Conservation (phyloP, 139 green algal genomes). For the Pleodorina starrii region DNA sequence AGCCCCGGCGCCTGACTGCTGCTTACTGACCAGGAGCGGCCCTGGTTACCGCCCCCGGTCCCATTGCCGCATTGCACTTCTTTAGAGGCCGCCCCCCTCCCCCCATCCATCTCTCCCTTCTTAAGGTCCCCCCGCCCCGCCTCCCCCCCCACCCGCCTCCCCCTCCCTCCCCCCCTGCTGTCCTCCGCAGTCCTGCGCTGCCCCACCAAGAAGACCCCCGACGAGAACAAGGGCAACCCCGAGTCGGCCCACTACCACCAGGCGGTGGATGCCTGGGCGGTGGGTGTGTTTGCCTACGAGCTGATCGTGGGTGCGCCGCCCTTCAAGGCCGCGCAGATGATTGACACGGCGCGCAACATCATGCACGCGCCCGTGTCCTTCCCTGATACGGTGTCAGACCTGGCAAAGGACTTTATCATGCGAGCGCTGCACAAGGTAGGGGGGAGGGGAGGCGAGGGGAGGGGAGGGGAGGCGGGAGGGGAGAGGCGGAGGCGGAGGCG, state of each 20-base stretch:
- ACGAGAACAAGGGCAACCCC: constrained; percentile 71
- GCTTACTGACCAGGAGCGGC: too few relatives aligned
- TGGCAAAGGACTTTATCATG: constrained; percentile 62
- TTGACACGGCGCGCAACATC: constrained; percentile 64
- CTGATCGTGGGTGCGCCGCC: constrained; percentile 87
- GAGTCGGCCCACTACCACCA: constrained; percentile 54
- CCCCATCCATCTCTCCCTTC: too few relatives aligned
- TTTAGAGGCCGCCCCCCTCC: too few relatives aligned
- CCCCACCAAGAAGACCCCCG: constrained; percentile 74
- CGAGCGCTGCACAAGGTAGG: constrained; percentile 59
- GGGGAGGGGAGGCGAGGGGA: background rate
- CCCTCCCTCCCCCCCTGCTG: background rate
- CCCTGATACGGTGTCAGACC: constrained; percentile 57
- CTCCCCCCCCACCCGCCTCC: too few relatives aligned
- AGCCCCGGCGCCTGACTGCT: too few relatives aligned
- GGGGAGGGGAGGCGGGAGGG: background rate
- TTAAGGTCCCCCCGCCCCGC: too few relatives aligned
- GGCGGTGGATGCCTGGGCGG: constrained; percentile 66
- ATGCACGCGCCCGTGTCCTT: constrained; percentile 57
- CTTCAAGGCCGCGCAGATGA: constrained; percentile 79
- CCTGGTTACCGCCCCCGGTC: too few relatives aligned
- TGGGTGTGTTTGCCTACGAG: constrained; percentile 89
- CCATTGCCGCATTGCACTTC: too few relatives aligned
- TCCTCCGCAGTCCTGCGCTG: constrained; percentile 64
- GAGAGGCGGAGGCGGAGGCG: background rate